Percentiles rank a stretch among this genome's conserved stretches.
Evolutionary conservation across 495 filamentous ascomycete species (phyloP).

Genomic region (Hypomontagnella monticulosa): DNA sequence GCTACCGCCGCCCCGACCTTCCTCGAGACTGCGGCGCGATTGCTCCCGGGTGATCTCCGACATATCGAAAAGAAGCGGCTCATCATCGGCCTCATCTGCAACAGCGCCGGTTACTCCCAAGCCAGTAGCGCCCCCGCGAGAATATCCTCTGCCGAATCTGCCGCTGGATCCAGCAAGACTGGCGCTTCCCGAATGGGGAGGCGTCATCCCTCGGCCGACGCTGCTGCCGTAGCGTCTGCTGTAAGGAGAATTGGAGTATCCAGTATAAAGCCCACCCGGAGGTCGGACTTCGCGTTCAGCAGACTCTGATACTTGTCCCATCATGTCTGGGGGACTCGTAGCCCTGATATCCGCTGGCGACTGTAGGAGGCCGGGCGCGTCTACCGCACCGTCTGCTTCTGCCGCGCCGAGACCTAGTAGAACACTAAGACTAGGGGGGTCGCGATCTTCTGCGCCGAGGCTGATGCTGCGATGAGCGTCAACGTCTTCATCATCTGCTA

Average conservation of each 20-base stretch:
- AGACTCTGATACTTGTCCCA: slow-evolving; percentile 56
- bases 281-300: slow-evolving; percentile 50
- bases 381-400: slow-evolving; percentile 41
- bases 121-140: slow-evolving; percentile 57
- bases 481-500: slow-evolving; percentile 71
- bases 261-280: slow-evolving; percentile 44
- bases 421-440: slow-evolving; percentile 65
- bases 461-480: slow-evolving; percentile 77
- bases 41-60: slow-evolving; percentile 75
- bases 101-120: slow-evolving; percentile 57
- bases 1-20: slow-evolving; percentile 63
- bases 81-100: slow-evolving; percentile 71
- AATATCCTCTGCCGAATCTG: slow-evolving; percentile 62
- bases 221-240: slow-evolving; percentile 48
- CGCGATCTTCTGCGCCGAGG: slow-evolving; percentile 73
- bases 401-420: slow-evolving; percentile 61
- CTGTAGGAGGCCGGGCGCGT: slow-evolving; percentile 54
- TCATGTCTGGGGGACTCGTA: slow-evolving; percentile 49
- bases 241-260: slow-evolving; percentile 47
- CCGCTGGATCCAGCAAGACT: slow-evolving; percentile 62
- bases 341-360: slow-evolving; percentile 57
- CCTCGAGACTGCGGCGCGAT: slow-evolving; percentile 78
- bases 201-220: slow-evolving; percentile 41
- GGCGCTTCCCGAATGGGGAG: slow-evolving; percentile 49
- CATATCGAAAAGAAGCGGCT: slow-evolving; percentile 88